Percentiles rank a stretch among this genome's conserved stretches.
These are phyloP conservation scores for Cadophora sp. DNA, from an alignment of 2,329 filamentous ascomycete genomes.

Conservation along the genomic window DNA sequence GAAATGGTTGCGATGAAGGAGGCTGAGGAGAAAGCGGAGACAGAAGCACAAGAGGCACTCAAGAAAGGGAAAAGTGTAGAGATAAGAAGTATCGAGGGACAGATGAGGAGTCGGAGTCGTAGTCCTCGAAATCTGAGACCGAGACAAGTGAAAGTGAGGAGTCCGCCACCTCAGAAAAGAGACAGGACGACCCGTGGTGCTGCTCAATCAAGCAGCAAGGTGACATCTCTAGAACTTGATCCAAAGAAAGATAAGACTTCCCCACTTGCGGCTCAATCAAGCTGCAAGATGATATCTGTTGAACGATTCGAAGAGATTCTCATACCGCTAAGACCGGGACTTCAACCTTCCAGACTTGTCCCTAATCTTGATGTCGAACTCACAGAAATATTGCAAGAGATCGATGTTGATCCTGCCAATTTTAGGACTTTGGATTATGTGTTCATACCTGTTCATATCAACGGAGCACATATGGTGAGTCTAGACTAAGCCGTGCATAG, in stretches of 20 bases:
- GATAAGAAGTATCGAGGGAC: neutral
- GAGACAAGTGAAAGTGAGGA: neutral
- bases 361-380: neutral
- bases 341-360: neutral
- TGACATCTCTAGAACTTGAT: neutral
- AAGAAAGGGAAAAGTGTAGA: neutral
- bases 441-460: neutral
- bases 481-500: neutral
- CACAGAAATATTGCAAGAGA: neutral
- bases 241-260: neutral
- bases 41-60: neutral
- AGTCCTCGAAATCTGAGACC: neutral
- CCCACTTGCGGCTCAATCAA: neutral
- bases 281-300: neutral
- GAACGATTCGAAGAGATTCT: neutral
- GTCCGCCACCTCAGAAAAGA: neutral
- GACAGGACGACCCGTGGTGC: no score
- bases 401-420: neutral
- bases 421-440: slow-evolving; percentile 11
- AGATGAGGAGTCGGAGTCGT: neutral
- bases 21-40: neutral
- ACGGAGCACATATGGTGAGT: neutral
- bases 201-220: no score
- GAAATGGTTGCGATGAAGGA: neutral
- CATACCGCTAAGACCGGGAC: no score